These are phyloP conservation scores for Rhodotorula babjevae DNA, from an alignment of 768 basidiomycete species.

Conservation along the genomic window DNA sequence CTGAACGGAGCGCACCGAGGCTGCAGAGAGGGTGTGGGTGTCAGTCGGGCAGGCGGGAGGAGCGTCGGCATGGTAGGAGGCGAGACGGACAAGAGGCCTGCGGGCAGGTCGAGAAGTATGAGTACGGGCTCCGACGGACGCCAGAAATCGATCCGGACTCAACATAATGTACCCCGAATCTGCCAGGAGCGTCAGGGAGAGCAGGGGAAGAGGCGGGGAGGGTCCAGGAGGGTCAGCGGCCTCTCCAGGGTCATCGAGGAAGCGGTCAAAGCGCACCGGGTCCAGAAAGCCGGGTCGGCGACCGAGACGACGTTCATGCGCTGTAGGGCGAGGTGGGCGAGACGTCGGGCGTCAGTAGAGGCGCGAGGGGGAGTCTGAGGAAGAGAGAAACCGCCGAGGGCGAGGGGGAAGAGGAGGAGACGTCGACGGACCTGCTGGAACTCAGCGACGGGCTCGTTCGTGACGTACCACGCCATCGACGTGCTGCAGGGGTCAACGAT, in stretches of 20 bases:
- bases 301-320: conserved; percentile 50
- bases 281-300: conserved; percentile 51
- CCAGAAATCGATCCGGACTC: neutral
- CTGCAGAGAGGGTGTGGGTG: conserved; percentile 21
- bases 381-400: too few relatives aligned
- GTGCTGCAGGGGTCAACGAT: neutral
- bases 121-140: too few relatives aligned
- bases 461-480: conserved; percentile 49
- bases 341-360: neutral
- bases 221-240: neutral
- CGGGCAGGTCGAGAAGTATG: too few relatives aligned
- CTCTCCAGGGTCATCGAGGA: neutral
- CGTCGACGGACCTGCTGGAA: conserved; percentile 40
- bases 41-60: neutral
- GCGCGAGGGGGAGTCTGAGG: too few relatives aligned
- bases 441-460: conserved; percentile 48
- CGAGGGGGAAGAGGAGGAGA: neutral
- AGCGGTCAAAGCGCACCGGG: conserved; percentile 36
- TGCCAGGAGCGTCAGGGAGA: neutral
- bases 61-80: too few relatives aligned
- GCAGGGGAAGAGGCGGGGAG: neutral
- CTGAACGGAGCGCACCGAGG: conserved; percentile 48
- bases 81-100: too few relatives aligned
- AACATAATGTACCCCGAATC: conserved; percentile 36
- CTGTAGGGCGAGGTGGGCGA: conserved; percentile 1